Conservation (phyloP, 2,329 filamentous ascomycete species). For the Fusarium annulatum region DNA sequence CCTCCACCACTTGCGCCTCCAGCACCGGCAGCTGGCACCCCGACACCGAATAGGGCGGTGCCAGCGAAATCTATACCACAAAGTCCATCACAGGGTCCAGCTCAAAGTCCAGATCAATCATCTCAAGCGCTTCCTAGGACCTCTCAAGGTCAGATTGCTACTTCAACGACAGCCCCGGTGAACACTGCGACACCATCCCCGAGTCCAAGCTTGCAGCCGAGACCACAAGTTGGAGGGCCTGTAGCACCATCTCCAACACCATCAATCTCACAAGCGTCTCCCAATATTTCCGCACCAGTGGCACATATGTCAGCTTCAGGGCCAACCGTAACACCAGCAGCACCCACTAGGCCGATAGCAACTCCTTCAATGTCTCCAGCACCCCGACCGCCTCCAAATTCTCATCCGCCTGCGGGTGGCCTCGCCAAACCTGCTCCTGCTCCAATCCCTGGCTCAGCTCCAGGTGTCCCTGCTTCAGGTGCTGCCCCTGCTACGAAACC, state of each 20-base stretch:
- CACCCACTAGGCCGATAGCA: slow-evolving; percentile 37
- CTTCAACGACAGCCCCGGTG: slow-evolving; percentile 20
- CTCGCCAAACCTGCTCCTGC: slow-evolving; percentile 29
- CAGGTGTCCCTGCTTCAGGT: slow-evolving; percentile 17
- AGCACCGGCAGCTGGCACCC: slow-evolving; percentile 42
- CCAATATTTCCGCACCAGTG: slow-evolving; percentile 36
- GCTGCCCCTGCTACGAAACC: slow-evolving; percentile 38
- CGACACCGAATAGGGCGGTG: slow-evolving; percentile 33
- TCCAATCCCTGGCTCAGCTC: slow-evolving; percentile 24
- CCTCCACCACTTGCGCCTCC: slow-evolving; percentile 60
- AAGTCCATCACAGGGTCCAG: slow-evolving; percentile 33
- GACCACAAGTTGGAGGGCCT: slow-evolving; percentile 26
- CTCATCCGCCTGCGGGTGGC: slow-evolving; percentile 32
- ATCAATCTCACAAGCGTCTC: slow-evolving; percentile 33
- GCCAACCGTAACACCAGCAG: slow-evolving; percentile 38
- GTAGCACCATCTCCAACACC: slow-evolving; percentile 38
- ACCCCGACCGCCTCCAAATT: slow-evolving; percentile 26
- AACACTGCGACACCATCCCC: slow-evolving; percentile 27
- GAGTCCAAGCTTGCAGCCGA: slow-evolving; percentile 35
- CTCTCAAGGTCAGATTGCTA: slow-evolving; percentile 23
- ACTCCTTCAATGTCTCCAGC: slow-evolving; percentile 44
- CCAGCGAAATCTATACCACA: slow-evolving; percentile 31
- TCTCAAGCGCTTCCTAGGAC: slow-evolving; percentile 29
- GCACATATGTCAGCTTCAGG: slow-evolving; percentile 40
- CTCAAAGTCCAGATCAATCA: slow-evolving; percentile 33